A percentile compares a stretch with the other conserved stretches of the same genome.
These are phyloP conservation scores for Posidonia australis DNA, from an alignment of 106 monocot species.

Conservation along the genomic window DNA sequence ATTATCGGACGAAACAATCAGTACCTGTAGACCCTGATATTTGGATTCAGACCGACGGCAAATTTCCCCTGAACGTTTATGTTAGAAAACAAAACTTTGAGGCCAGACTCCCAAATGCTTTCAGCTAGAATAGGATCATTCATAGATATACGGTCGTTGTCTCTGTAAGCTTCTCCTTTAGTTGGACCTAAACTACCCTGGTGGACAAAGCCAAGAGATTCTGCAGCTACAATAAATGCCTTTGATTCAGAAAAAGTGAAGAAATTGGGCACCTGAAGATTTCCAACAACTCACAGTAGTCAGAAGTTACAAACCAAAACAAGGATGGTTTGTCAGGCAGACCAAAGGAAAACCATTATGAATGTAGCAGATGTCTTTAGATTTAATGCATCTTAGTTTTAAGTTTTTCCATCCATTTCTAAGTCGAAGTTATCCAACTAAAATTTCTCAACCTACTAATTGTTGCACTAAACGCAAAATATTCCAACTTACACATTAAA, in stretches of 20 bases:
- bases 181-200: conserved; percentile 90
- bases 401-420: too few species aligned
- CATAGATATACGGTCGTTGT: conserved; percentile 83
- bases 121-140: conserved; percentile 55
- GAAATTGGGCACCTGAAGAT: conserved; percentile 68
- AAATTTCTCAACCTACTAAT: too few species aligned
- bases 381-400: too few species aligned
- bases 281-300: background rate
- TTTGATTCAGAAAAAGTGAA: conserved; percentile 60
- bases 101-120: conserved; percentile 69
- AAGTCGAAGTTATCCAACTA: too few species aligned
- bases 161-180: conserved; percentile 84
- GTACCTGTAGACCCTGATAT: conserved; percentile 92
- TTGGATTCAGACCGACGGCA: conserved; percentile 79
- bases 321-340: too few species aligned
- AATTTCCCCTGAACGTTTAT: conserved; percentile 49
- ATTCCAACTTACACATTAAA: too few species aligned
- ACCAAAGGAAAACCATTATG: too few species aligned
- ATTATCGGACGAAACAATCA: background rate
- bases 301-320: background rate
- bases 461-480: too few species aligned
- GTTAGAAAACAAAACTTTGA: conserved; percentile 52
- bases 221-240: conserved; percentile 58
- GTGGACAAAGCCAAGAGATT: conserved; percentile 63
- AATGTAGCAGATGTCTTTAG: too few species aligned